Evolutionary conservation across 116 monocot genomes (phyloP), one percentile per base, ranked within the genome.

Genomic region (Phalaenopsis hybrid): DNA sequence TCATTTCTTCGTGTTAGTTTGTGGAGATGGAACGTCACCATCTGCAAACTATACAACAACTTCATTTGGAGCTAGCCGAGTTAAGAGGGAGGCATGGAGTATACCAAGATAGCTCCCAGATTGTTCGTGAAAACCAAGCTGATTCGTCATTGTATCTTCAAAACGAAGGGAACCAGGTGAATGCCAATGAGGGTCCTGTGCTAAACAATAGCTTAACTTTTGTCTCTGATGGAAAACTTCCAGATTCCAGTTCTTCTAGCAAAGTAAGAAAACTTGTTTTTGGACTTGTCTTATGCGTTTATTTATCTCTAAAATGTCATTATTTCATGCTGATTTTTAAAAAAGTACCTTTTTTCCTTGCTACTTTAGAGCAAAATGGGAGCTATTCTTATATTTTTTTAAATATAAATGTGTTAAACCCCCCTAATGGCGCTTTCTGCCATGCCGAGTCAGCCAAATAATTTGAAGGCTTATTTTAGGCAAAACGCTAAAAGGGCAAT

Each of bases 41-140:
- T 89, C 68, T 94, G 80, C 94, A 94, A 88, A 79, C 88, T 8
- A 96, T 96, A 87, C 96, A 91, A 57, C 96, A 91, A 52, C 93
- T 94, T 81, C 96, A 94, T 57, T 74, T 84, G 79, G 96, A 96
- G 78, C 80, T 96, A 75, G 84, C 88, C 80, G 89, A 89, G 70
- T 83, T 85, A 58, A 92, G 85, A 58, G 89, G 88, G 58, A 87
- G 74, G 8, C 89, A 74, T 85, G 89, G 82, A 51, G 28, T 34
- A 63, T 68, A 82, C 33, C 86, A 85, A 79, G 93, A 89, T 67
- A 83, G 85, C 82, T 76, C 86, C 57, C 81, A 85, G 49, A 57
- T 76, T 81, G 15, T 82, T 73, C 48, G 8, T 78, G 83, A 86
- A 57, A 85, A 79, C 74, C 85, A 87, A 33, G 80, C 65, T 2